Percentiles rank a stretch among this genome's conserved stretches.
Evolutionary conservation across 2,329 filamentous ascomycete species (phyloP).

Genomic region (Colletotrichum lentis): DNA sequence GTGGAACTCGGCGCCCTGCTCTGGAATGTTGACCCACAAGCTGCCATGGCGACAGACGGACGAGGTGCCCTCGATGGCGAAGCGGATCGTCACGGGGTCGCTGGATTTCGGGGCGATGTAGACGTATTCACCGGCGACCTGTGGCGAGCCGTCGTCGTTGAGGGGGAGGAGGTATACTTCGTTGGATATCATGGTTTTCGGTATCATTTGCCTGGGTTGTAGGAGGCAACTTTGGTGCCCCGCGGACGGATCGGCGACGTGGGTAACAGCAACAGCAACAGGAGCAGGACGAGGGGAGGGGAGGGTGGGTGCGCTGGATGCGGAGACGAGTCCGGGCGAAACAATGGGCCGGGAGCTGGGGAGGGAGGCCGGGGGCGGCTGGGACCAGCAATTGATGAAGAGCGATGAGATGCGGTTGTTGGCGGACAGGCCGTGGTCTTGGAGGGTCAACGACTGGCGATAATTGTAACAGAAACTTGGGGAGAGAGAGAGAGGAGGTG

Average conservation of each 20-base stretch:
- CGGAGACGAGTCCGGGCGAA: slow-evolving; percentile 34
- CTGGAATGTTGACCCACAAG: slow-evolving; percentile 95
- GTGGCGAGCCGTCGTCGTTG: slow-evolving; percentile 90
- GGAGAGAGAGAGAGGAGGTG: not conserved
- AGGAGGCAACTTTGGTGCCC: slow-evolving; percentile 39
- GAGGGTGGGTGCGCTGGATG: slow-evolving; percentile 26
- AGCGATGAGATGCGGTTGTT: slow-evolving; percentile 5
- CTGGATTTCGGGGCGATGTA: slow-evolving; percentile 81
- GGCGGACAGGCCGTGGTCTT: not conserved
- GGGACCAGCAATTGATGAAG: slow-evolving; percentile 6
- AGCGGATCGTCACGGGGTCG: slow-evolving; percentile 81
- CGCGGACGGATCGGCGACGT: slow-evolving; percentile 35
- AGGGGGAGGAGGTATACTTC: slow-evolving; percentile 89
- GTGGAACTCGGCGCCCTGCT: slow-evolving; percentile 76
- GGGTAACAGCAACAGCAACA: slow-evolving; percentile 1
- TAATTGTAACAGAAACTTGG: too few relatives aligned
- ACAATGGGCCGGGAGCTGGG: slow-evolving; percentile 19
- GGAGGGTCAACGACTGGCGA: not conserved
- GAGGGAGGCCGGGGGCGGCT: not conserved
- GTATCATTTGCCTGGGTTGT: slow-evolving; percentile 58
- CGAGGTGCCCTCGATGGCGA: slow-evolving; percentile 92
- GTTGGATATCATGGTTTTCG: slow-evolving; percentile 69
- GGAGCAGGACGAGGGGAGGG: not conserved
- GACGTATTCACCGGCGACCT: slow-evolving; percentile 88
- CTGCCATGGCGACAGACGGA: slow-evolving; percentile 95